These are phyloP conservation scores for Tetragonia tetragonoides DNA, from an alignment of 148 eudicot genomes.

Conservation along the genomic window DNA sequence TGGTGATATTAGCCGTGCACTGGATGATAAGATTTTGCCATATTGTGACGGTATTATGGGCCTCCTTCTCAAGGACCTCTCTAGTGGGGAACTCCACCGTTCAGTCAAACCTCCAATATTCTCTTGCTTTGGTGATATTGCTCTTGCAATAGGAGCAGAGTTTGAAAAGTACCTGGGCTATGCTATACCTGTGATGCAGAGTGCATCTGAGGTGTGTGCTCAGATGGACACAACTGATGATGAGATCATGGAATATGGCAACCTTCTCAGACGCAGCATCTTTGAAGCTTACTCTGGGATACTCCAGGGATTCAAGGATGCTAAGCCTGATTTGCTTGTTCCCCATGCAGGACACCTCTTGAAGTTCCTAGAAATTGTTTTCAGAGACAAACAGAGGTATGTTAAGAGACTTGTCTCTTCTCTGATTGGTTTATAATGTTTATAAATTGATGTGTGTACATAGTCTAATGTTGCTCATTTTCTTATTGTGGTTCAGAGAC, in stretches of 20 bases:
- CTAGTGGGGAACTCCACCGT: constrained; percentile 61
- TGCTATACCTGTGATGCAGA: constrained; percentile 67
- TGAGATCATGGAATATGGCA: constrained; percentile 62
- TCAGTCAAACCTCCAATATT: constrained; percentile 82
- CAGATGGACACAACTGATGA: constrained; percentile 53
- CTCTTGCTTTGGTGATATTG: constrained; percentile 82
- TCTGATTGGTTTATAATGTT: background rate
- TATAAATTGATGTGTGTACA: background rate
- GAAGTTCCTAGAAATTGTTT: constrained; percentile 63
- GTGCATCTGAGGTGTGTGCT: constrained; percentile 72
- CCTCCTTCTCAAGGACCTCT: constrained; percentile 62
- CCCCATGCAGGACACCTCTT: constrained; percentile 69
- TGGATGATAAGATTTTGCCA: constrained; percentile 62
- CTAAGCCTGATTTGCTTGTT: constrained; percentile 56
- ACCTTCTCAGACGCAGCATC: constrained; percentile 58
- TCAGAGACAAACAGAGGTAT: constrained; percentile 52
- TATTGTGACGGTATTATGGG: constrained; percentile 73
- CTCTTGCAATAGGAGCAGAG: constrained; percentile 70
- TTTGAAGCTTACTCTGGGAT: constrained; percentile 87
- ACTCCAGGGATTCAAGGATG: constrained; percentile 66
- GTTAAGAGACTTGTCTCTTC: background rate
- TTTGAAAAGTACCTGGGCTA: constrained; percentile 59
- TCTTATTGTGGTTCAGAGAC: constrained; percentile 41
- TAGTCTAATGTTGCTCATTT: background rate
- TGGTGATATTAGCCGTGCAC: constrained; percentile 68